These are phyloP conservation scores for Saccharomycopsis microspora DNA, from an alignment of 805 yeast genomes.

Conservation along the genomic window DNA sequence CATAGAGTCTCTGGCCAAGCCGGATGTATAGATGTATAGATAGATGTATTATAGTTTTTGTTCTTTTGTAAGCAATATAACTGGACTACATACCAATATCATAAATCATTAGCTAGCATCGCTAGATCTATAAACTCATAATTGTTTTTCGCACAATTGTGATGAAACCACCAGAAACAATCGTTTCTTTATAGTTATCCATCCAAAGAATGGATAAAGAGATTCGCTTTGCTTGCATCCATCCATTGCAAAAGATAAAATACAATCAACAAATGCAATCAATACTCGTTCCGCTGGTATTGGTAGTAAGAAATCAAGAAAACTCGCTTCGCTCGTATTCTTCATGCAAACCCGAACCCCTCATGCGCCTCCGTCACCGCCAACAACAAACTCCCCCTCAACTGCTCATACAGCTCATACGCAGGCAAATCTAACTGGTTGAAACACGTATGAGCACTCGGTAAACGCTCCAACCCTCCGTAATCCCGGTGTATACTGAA, in stretches of 20 bases:
- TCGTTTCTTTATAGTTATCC: no score
- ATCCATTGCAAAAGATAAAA: not conserved
- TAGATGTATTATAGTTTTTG: no score
- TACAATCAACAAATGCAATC: not conserved
- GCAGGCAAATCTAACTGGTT: conserved; percentile 92
- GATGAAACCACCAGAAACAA: no score
- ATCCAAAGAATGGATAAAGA: no score
- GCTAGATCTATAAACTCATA: no score
- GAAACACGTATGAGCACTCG: conserved; percentile 95
- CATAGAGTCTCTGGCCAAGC: no score
- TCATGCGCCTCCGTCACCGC: conserved; percentile 94
- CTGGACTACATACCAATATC: no score
- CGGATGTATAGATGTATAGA: no score
- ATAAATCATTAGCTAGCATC: no score
- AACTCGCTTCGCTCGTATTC: not conserved
- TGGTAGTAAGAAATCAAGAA: not conserved
- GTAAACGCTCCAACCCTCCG: conserved; percentile 76
- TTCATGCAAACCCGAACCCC: conserved; percentile 81
- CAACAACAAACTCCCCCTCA: conserved; percentile 66
- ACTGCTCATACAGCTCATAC: conserved; percentile 77
- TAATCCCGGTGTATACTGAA: conserved; percentile 86
- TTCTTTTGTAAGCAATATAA: no score
- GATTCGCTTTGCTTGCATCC: no score
- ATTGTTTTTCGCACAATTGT: no score
- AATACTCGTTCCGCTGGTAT: not conserved